A percentile compares a stretch with the other conserved stretches of the same genome.
phyloP scores from a whole-genome alignment of 2,329 filamentous ascomycete species.

The Fusarium coicis region DNA sequence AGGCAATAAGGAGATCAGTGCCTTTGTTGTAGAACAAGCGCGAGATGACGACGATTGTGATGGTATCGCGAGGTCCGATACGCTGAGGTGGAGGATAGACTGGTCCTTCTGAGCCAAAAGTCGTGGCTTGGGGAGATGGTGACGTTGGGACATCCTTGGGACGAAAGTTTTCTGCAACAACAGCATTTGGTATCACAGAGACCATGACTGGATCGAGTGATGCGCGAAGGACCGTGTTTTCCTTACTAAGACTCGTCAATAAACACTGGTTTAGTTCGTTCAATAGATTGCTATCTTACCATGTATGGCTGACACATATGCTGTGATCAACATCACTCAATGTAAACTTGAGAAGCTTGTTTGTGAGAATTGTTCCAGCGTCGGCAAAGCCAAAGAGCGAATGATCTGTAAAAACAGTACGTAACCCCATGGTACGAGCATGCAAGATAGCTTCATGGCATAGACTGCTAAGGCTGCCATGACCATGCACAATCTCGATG shows the following conservation, averaged over 20 bases:
- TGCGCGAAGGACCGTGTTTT: conserved; percentile 94
- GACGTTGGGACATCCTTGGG: conserved; percentile 62
- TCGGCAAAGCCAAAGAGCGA: conserved; percentile 98
- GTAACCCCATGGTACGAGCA: conserved; percentile 92
- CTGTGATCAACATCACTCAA: conserved; percentile 98
- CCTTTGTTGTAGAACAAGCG: conserved; percentile 99
- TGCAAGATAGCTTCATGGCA: conserved; percentile 96
- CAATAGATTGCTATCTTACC: conserved; percentile 62
- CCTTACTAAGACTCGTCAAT: conserved; percentile 72
- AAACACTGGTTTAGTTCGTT: neutral
- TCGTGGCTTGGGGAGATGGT: conserved; percentile 42
- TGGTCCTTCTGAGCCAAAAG: conserved; percentile 52
- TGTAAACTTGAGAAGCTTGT: conserved; percentile 96
- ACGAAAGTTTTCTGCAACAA: conserved; percentile 95
- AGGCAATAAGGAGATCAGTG: conserved; percentile 94
- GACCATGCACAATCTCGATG: conserved; percentile 98
- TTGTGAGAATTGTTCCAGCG: conserved; percentile 93
- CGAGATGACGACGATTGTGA: conserved; percentile 97
- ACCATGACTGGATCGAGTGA: conserved; percentile 97
- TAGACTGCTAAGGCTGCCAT: conserved; percentile 90
- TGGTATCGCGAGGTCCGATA: conserved; percentile 83
- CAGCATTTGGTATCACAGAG: conserved; percentile 96
- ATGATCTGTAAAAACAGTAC: conserved; percentile 97
- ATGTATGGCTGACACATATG: conserved; percentile 98
- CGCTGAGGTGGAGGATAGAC: conserved; percentile 66